Base-by-base conservation (phyloP, 2,329 filamentous ascomycete species). In the Penicillium sp. region DNA sequence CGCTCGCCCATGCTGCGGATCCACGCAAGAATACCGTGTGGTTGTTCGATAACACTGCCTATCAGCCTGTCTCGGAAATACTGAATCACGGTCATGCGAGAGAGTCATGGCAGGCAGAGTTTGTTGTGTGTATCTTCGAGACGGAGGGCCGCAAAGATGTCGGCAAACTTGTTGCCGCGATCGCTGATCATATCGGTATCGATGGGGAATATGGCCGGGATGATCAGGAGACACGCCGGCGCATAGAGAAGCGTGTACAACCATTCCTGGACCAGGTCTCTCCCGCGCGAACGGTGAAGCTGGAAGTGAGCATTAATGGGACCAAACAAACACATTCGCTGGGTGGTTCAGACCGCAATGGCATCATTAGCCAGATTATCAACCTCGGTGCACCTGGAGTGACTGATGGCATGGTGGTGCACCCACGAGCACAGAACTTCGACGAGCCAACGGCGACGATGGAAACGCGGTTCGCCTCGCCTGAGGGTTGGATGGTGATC, bases 11-110 rank as follows among this genome's bases (percentile, higher is more conserved):
- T 50, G 80, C 83, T 37, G 85, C 92, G 51, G 84, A 87, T 58
- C 81, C 83, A 17, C 79, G 86, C n/a, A 76, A 82, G 54, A 90
- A 97, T 75, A 87, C 86, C 15, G 88, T 97, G 44, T 97, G 94
- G 94, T 81, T 97, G 8, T 82, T 97, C 53, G 93, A 98, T 80
- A 97, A 95, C 72, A 94, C 91, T 2, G 93, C 93, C 4, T 94
- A 90, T 75, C 86, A 87, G 63, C 70, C 75, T 26, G 55, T 73
- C 57, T 73, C 74, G 72, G 62, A 69, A 71, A 19, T 70, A 76
- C 61, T 59, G 53, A 49, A 62, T 33, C 42, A 35, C 22, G 13
- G 37, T 13, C 12, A 22, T 10, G 9, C 38, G 24, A 76, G 78
- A 1, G 57, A 76, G 73, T 65, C 71, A 56, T 97, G 93, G 92